A percentile compares a stretch with the other conserved stretches of the same genome.
These are phyloP conservation scores for Kurtzmaniella fragi DNA, from an alignment of 805 yeast species.

Conservation along the genomic window DNA sequence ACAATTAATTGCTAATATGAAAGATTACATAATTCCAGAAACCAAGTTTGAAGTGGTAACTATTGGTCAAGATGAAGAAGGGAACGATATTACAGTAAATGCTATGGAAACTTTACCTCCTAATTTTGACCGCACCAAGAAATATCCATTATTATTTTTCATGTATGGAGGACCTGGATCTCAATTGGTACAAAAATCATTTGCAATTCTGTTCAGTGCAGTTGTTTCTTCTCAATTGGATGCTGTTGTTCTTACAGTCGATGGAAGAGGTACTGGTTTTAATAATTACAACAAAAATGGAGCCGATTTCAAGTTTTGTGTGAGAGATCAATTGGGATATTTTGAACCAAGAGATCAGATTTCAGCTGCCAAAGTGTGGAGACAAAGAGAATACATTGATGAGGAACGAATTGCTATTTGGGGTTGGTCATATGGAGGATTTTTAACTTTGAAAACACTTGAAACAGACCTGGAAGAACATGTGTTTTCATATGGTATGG, in stretches of 20 bases:
- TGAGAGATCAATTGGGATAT: slow-evolving; percentile 76
- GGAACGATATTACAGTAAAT: slow-evolving; percentile 49
- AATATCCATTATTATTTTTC: slow-evolving; percentile 83
- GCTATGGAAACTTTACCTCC: slow-evolving; percentile 75
- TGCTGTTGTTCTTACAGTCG: slow-evolving; percentile 89
- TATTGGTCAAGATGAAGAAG: slow-evolving; percentile 45
- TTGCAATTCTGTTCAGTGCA: slow-evolving; percentile 60
- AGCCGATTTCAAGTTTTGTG: slow-evolving; percentile 61
- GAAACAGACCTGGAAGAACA: slow-evolving; percentile 57
- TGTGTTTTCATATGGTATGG: slow-evolving; percentile 68
- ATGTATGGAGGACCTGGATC: slow-evolving; percentile 97
- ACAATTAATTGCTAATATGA: slow-evolving; percentile 32
- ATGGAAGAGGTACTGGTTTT: slow-evolving; percentile 95
- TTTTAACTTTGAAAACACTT: slow-evolving; percentile 65
- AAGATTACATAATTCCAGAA: slow-evolving; percentile 53
- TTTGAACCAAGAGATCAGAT: slow-evolving; percentile 86
- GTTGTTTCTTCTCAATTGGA: slow-evolving; percentile 72
- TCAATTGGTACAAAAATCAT: slow-evolving; percentile 67
- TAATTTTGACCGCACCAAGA: slow-evolving; percentile 52
- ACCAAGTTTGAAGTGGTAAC: slow-evolving; percentile 48
- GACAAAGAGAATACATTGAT: slow-evolving; percentile 57
- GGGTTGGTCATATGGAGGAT: slow-evolving; percentile 92
- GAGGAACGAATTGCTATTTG: slow-evolving; percentile 57
- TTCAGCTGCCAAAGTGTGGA: slow-evolving; percentile 73
- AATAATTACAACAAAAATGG: slow-evolving; percentile 55